Conservation (phyloP, 179 eudicot species). For the Carnegiea gigantea region DNA sequence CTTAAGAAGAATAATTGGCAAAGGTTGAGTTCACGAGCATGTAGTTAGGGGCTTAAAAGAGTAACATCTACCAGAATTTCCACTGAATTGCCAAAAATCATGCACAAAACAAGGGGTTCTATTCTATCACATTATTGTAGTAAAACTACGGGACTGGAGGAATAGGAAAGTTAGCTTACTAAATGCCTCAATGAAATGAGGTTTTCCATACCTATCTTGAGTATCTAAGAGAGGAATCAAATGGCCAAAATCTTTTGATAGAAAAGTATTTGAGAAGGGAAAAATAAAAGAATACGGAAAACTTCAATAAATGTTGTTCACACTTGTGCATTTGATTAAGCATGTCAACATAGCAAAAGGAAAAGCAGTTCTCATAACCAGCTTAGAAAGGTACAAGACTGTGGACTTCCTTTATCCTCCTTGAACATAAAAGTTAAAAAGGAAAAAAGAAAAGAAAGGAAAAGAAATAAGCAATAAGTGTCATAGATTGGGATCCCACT, state of each 20-base stretch:
- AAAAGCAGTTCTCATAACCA: background rate
- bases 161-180: background rate
- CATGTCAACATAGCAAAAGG: background rate
- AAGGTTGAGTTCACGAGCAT: background rate
- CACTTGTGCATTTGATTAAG: background rate
- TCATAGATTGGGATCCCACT: background rate
- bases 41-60: background rate
- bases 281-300: background rate
- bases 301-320: slow-evolving; percentile 4
- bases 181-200: background rate
- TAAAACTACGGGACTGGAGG: background rate
- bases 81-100: background rate
- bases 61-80: background rate
- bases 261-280: background rate
- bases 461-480: background rate
- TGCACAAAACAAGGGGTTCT: background rate
- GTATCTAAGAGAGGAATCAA: background rate
- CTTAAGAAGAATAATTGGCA: background rate
- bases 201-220: background rate
- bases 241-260: background rate
- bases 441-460: background rate
- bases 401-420: background rate
- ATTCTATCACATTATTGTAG: background rate
- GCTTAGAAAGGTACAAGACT: background rate
- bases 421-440: background rate